Base-by-base conservation (phyloP, 306 rosid genomes). In the Delonix regia region DNA sequence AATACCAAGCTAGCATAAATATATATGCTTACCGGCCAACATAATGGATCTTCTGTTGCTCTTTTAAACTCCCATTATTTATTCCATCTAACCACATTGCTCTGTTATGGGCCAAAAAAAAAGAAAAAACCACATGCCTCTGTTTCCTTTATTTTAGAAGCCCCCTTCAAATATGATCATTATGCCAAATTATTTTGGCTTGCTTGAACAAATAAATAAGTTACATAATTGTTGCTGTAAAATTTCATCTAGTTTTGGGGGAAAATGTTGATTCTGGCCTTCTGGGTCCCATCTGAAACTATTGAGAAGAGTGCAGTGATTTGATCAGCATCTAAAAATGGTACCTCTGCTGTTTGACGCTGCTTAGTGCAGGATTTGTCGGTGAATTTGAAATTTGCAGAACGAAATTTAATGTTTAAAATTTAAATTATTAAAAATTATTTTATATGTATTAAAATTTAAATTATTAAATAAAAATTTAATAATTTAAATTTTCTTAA, bases 31-130 rank as follows among this genome's bases (percentile, higher is more conserved):
- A 85, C 69, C 74, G 27, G 70, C 83, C 86, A 64, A 56, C 41
- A 18, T 83, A 67, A 36, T 67, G 85, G 71, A 78, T 82, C 87
- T 81, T 78, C n/a, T 71, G 82, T 59, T 85, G 66, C 77, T 74
- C 48, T 25, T 53, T 62, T 64, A 68, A 81, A 78, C 68, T 73
- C 71, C 82, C 33, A 66, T 73, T n/a, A 68, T 41, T 52, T 73
- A 44, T 77, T 72, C 51, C 22, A 77, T 67, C 80, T 80, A 84
- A 77, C 85, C 74, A 51, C 42, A 80, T 81, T 78, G 81, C 73
- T 69, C 36, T 78, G 60, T 27, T 61, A n/a, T n/a, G n/a, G n/a
- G n/a, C n/a, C n/a, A n/a, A n/a, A n/a, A n/a, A n/a, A n/a, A n/a
- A n/a, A n/a, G n/a, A n/a, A n/a, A n/a, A n/a, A n/a, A n/a, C n/a